These are phyloP conservation scores for Curvularia eragrostidis DNA, from an alignment of 2,329 filamentous ascomycete genomes.

Conservation along the genomic window DNA sequence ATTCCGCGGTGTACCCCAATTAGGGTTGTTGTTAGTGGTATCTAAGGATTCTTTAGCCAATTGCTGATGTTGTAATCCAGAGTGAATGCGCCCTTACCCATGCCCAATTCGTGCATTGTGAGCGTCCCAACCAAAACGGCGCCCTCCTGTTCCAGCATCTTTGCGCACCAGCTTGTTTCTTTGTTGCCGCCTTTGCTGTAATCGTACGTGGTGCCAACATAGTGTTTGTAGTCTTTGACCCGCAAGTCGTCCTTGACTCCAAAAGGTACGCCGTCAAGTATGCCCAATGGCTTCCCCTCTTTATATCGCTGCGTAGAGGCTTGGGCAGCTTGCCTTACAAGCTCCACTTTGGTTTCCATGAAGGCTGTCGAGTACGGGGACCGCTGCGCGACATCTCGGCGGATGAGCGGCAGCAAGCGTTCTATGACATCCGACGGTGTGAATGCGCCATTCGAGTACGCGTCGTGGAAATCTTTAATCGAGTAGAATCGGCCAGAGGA, in stretches of 20 bases:
- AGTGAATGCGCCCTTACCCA: constrained; percentile 56
- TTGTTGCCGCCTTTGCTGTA: constrained; percentile 57
- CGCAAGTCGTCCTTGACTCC: constrained; percentile 83
- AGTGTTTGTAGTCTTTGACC: constrained; percentile 72
- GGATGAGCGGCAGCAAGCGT: constrained; percentile 73
- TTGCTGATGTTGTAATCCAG: background rate
- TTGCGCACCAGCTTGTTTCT: constrained; percentile 73
- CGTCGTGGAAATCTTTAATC: constrained; percentile 75
- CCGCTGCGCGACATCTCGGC: constrained; percentile 60
- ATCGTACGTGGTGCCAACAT: constrained; percentile 68
- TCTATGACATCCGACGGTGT: constrained; percentile 77
- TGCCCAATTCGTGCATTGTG: constrained; percentile 81
- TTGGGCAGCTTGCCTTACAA: constrained; percentile 70
- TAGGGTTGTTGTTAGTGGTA: constrained; percentile 82
- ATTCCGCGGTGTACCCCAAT: constrained; percentile 76
- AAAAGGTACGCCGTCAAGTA: constrained; percentile 82
- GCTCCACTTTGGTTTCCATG: constrained; percentile 69
- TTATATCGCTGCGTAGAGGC: constrained; percentile 77
- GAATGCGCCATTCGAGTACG: constrained; percentile 72
- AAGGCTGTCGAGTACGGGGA: constrained; percentile 75
- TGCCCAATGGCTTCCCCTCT: constrained; percentile 67
- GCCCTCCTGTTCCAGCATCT: constrained; percentile 74
- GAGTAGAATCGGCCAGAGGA: constrained; percentile 55
- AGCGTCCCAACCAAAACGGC: constrained; percentile 78
- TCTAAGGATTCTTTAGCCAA: constrained; percentile 54